Conservation (phyloP, 345 rosid genomes). For the Hirschfeldia incana region DNA sequence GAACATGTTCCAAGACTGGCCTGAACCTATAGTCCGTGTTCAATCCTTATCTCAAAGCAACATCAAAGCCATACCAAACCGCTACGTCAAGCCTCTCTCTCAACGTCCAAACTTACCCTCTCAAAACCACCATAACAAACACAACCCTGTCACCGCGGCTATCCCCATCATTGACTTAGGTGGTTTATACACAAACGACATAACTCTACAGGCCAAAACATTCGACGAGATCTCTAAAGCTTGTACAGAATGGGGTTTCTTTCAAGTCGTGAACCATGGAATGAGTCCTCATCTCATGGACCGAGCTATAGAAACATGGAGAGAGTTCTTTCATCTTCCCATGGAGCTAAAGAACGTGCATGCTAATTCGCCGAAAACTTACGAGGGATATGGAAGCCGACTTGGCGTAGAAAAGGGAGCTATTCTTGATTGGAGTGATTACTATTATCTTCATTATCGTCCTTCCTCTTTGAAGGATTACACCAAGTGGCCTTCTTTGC, state of each 20-base stretch:
- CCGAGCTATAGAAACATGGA: conserved; percentile 57
- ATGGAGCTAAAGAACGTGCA: conserved; percentile 68
- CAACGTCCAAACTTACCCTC: conserved; percentile 54
- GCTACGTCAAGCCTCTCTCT: conserved; percentile 64
- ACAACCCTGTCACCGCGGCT: conserved; percentile 21
- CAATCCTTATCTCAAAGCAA: conserved; percentile 75
- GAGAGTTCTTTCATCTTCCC: conserved; percentile 73
- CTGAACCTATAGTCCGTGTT: conserved; percentile 93
- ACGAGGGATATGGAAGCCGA: conserved; percentile 93
- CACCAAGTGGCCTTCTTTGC: conserved; percentile 76
- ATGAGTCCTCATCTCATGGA: conserved; percentile 66
- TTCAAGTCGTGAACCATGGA: conserved; percentile 86
- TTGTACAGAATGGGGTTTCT: conserved; percentile 79
- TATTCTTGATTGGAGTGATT: conserved; percentile 93
- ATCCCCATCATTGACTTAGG: conserved; percentile 78
- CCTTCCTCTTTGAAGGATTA: conserved; percentile 59
- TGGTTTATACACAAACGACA: conserved; percentile 34
- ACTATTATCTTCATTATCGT: conserved; percentile 74
- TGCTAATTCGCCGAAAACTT: conserved; percentile 74
- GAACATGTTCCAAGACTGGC: conserved; percentile 68
- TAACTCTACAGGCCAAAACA: conserved; percentile 23
- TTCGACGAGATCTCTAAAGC: conserved; percentile 49
- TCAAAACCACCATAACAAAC: background rate
- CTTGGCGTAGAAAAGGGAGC: conserved; percentile 82
- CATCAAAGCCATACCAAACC: conserved; percentile 51